Percentiles rank a stretch among this genome's conserved stretches.
phyloP scores from a whole-genome alignment of 1,284 basidiomycete species.

The Paramarasmius palmivorus region DNA sequence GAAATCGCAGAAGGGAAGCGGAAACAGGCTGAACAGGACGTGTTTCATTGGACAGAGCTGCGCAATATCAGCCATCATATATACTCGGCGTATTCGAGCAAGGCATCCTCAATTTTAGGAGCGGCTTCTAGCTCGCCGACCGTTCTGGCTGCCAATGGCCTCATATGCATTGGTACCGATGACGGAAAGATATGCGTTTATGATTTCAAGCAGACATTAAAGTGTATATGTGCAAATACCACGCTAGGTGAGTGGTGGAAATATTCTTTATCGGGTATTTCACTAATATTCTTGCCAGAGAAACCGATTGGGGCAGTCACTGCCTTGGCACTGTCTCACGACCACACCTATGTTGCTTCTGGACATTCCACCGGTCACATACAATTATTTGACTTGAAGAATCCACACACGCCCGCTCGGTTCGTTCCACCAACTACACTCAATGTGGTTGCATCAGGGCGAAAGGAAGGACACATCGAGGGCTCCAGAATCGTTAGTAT shows the following conservation, averaged over 20 bases:
- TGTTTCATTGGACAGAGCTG: conserved; percentile 81
- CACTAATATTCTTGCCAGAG: conserved; percentile 39
- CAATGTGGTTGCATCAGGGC: conserved; percentile 71
- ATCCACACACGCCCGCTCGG: conserved; percentile 67
- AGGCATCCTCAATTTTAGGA: conserved; percentile 63
- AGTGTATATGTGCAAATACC: conserved; percentile 76
- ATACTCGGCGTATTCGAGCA: conserved; percentile 58
- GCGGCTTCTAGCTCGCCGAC: conserved; percentile 69
- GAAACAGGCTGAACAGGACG: conserved; percentile 46
- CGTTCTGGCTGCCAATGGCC: conserved; percentile 82
- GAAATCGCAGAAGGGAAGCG: conserved; percentile 24
- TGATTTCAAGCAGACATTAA: conserved; percentile 87
- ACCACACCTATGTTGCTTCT: conserved; percentile 90
- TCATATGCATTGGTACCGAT: conserved; percentile 89
- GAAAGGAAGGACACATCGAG: conserved; percentile 89
- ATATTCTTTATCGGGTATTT: conserved; percentile 1
- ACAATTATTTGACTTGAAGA: conserved; percentile 82
- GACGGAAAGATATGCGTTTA: conserved; percentile 82
- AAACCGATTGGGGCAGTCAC: conserved; percentile 80
- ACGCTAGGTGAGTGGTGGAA: conserved; percentile 52
- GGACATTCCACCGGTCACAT: conserved; percentile 89
- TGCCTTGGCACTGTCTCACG: conserved; percentile 87
- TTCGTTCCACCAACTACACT: conserved; percentile 74
- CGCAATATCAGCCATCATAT: conserved; percentile 55
- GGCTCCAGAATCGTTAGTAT: conserved; percentile 88